Conservation (phyloP, 257 asterid genomes). For the Primulina tabacum region DNA sequence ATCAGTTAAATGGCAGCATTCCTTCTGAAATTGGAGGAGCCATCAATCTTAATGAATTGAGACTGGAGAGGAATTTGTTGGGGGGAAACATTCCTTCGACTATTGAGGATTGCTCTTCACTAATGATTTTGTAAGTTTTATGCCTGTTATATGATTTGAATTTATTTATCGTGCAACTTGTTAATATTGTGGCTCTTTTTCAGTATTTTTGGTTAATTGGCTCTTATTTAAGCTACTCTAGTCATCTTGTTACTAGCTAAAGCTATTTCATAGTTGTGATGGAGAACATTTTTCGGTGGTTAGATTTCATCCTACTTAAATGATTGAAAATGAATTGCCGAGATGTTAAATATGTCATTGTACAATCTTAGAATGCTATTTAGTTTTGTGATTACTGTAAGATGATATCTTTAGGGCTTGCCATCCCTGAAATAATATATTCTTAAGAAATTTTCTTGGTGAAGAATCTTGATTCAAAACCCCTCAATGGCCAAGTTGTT, state of each 20-base stretch:
- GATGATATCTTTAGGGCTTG: background rate
- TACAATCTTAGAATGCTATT: background rate
- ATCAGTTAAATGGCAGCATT: constrained; percentile 62
- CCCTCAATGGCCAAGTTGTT: constrained; percentile 2
- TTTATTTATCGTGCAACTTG: constrained; percentile 13
- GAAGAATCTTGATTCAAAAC: constrained; percentile 1
- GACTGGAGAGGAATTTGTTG: constrained; percentile 55
- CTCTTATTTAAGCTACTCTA: constrained; percentile 4
- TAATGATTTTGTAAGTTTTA: constrained; percentile 61
- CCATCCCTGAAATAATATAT: background rate
- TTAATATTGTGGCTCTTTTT: constrained; percentile 10
- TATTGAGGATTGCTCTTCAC: constrained; percentile 52
- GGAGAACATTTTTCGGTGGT: background rate
- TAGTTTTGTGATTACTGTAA: background rate
- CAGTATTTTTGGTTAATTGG: background rate
- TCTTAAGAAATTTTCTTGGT: background rate
- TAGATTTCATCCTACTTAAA: background rate
- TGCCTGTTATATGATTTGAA: constrained; percentile 9
- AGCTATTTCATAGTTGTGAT: background rate
- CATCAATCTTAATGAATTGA: constrained; percentile 49
- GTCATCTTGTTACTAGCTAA: background rate
- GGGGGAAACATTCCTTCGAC: constrained; percentile 61
- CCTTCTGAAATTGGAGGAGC: constrained; percentile 70
- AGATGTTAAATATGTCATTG: background rate
- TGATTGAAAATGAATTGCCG: background rate